Evolutionary conservation across 495 filamentous ascomycete genomes (phyloP), one percentile per base, ranked within the genome.

Genomic region (Thermothielavioides terrestris): DNA sequence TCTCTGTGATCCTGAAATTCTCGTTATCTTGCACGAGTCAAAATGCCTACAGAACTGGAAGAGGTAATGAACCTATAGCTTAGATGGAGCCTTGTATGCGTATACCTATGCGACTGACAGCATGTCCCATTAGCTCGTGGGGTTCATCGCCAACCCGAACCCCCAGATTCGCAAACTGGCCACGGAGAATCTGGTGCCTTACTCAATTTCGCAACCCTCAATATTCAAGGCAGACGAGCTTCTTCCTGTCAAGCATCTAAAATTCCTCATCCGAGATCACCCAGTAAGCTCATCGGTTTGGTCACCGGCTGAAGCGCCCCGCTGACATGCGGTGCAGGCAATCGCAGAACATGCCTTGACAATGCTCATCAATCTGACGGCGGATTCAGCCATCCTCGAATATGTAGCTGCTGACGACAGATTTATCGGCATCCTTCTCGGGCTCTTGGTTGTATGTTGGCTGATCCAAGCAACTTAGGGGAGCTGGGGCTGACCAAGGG

Each of bases 321-420:
- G 46, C 55, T 46, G 37, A 31, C 2, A 25, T 22, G 27, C 23
- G 41, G 17, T 25, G 10, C 56, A 94, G 88, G 78, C 84, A 57
- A 95, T 95, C 50, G 85, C 91, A 18, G 88, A 89, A 58, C 84
- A 95, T 76, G 91, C 84, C n/a, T 67, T 97, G 50, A 92, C 81
- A 9, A 95, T 96, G 42, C 77, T 98, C 35, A 82, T 97, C 64
- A 98, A 98, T 65, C 76, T 98, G 31, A 88, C 89, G 11, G 76
- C 77, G 18, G 89, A 95, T 56, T 67, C 64, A 6, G 86, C 87
- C 36, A 74, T 96, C 14, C 68, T 94, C 31, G 73, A 81, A 56
- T 67, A 67, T 49, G 76, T 97, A 20, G 85, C 80, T 1, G 78
- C 77, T 15, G 92, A 97, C 64, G 85, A 95, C 54, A 76, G 71